Base-by-base conservation (phyloP, 108 stramenopile genomes). In the Thalassiosira profunda region DNA sequence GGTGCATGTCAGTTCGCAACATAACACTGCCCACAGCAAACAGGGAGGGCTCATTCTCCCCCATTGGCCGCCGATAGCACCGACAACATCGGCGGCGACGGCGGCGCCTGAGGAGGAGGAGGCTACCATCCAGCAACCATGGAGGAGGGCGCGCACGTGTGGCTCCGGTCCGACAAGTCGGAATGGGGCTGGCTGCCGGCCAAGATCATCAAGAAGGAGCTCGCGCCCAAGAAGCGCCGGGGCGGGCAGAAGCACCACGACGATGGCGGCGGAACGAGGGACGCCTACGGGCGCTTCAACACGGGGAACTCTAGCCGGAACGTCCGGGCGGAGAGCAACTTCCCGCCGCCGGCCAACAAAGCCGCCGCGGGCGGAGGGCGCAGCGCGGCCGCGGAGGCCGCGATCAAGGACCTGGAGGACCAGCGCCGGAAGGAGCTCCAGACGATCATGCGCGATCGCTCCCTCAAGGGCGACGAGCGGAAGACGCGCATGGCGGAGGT, bases 141-240 rank as follows among this genome's bases (percentile, higher is more conserved):
- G 77, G 77, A 79, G 18, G 70, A 79, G 35, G 77, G 77, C 35
- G 43, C 77, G 8, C 69, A 61, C 58, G 77, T 79, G 41, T 79
- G 77, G 77, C 70, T 79, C 34, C 77, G 77, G 41, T 70, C 70
- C 37, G 57, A 58, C 43, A 55, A 70, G 31, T 66, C 63, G 20
- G 64, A 79, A 38, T 79, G 77, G 77, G 77, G 77, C 6, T 79
- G 77, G 77, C 54, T 79, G 30, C 77, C 77, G 2, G 77, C 77
- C 49, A 64, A 46, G 33, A 79, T 79, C 42, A 35, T 55, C 28
- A 63, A 69, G 26, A 77, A 77, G 54, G 56, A 54, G 31, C 42
- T 60, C 18, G 51, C 63, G 10, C 51, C 64, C 14, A 26, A 18
- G 26, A 52, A 35, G 18, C n/a, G n/a, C n/a, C n/a, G n/a, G n/a